Conservation (phyloP, 768 basidiomycete species). For the Guyanaporus albipodus region DNA sequence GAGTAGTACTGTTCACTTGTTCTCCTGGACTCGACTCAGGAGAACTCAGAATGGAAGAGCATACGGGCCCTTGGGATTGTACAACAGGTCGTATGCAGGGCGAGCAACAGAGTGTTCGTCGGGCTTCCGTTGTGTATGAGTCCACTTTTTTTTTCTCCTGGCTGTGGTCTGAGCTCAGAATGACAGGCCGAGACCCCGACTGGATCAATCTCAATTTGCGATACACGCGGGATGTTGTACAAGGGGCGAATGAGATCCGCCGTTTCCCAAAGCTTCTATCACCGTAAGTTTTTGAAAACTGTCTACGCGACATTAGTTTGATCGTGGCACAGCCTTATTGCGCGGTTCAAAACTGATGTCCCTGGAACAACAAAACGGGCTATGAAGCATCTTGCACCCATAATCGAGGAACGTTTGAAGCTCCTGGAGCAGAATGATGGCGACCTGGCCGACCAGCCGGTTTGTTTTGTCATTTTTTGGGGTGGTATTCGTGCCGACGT, state of each 20-base stretch:
- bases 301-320: not conserved
- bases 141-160: not conserved
- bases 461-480: conserved; percentile 1
- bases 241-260: conserved; percentile 15
- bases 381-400: conserved; percentile 20
- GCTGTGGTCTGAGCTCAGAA: not conserved
- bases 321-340: conserved; percentile 2
- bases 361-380: conserved; percentile 6
- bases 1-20: too few relatives aligned
- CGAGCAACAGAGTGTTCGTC: conserved; percentile 8
- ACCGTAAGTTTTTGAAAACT: conserved; percentile 21
- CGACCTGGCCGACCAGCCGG: not conserved
- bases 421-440: not conserved
- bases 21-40: not conserved
- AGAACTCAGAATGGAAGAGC: conserved; percentile 13
- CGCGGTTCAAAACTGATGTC: not conserved
- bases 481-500: not conserved
- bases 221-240: conserved; percentile 18
- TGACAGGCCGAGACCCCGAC: conserved; percentile 20
- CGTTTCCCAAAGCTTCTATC: conserved; percentile 32
- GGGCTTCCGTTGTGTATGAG: conserved; percentile 16
- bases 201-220: conserved; percentile 31
- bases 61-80: not conserved
- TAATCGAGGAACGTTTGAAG: conserved; percentile 17
- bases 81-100: conserved; percentile 6